phyloP scores from a whole-genome alignment of 2,329 filamentous ascomycete genomes.

The Alternaria triticimaculans region DNA sequence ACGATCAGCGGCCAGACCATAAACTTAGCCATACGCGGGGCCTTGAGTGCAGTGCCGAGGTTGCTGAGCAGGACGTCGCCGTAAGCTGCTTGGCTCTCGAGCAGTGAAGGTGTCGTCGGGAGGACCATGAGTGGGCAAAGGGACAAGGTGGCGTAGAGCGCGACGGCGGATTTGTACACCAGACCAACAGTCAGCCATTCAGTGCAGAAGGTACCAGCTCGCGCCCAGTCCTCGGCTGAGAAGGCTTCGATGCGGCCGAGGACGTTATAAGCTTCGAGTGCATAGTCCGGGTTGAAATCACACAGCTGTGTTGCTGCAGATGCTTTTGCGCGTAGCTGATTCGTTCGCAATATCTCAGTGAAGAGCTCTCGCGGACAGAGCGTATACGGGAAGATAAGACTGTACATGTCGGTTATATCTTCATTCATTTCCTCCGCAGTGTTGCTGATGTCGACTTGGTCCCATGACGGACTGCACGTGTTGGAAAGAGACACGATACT shows the following conservation, averaged over 20 bases:
- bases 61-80: conserved; percentile 17
- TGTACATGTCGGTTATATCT: conserved; percentile 29
- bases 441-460: conserved; percentile 33
- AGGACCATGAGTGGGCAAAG: conserved; percentile 31
- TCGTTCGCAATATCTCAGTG: conserved; percentile 32
- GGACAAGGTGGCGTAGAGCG: conserved; percentile 39
- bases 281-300: conserved; percentile 14
- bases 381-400: conserved; percentile 35
- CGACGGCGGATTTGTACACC: conserved; percentile 32
- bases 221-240: conserved; percentile 34
- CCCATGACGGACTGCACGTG: conserved; percentile 30
- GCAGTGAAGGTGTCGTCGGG: conserved; percentile 23
- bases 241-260: conserved; percentile 32
- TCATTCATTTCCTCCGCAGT: conserved; percentile 15
- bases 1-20: conserved; percentile 36
- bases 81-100: conserved; percentile 20
- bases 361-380: conserved; percentile 37
- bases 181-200: conserved; percentile 35
- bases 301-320: conserved; percentile 7
- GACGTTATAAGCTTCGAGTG: conserved; percentile 26
- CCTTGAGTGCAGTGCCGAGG: conserved; percentile 14
- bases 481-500: conserved; percentile 37
- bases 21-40: conserved; percentile 18
- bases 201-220: conserved; percentile 23
- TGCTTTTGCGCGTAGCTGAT: conserved; percentile 27